Evolutionary conservation across 805 yeast species (phyloP).

Genomic region (Grigorovia transvaalensis): DNA sequence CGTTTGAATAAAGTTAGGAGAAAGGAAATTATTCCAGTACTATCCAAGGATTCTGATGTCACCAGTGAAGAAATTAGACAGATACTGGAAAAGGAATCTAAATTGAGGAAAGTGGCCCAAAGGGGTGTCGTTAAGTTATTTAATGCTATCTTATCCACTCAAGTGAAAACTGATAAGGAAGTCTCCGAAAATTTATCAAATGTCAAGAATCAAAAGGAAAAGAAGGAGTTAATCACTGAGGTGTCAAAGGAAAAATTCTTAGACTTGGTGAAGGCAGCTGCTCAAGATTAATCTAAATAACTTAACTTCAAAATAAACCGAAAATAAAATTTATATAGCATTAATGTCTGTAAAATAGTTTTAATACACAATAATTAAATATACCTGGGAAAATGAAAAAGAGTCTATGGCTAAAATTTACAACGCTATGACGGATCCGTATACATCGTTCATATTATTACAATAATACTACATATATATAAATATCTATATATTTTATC

Average conservation of each 20-base stretch:
- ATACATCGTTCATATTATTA: background rate
- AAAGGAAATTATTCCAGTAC: conserved; percentile 50
- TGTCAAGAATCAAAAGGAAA: conserved; percentile 38
- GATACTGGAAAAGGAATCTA: conserved; percentile 55
- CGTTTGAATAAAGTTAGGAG: conserved; percentile 57
- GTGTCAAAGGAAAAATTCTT: conserved; percentile 82
- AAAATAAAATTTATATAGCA: background rate
- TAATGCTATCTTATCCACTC: conserved; percentile 76
- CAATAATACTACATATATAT: background rate
- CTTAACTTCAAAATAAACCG: too few relatives aligned
- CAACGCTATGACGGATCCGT: background rate
- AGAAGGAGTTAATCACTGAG: conserved; percentile 50
- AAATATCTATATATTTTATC: background rate
- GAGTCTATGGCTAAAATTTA: background rate
- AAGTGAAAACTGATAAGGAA: conserved; percentile 47
- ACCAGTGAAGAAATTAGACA: conserved; percentile 36
- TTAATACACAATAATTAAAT: background rate
- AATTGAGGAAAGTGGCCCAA: conserved; percentile 71
- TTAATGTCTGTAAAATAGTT: background rate
- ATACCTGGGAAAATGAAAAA: background rate
- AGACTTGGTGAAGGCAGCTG: conserved; percentile 78
- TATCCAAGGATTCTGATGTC: conserved; percentile 37
- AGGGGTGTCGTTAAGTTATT: conserved; percentile 77
- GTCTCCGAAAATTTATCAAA: conserved; percentile 36
- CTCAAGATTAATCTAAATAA: conserved; percentile 26